Conservation (phyloP, 2,329 filamentous ascomycete species). For the Colletotrichum sp. region DNA sequence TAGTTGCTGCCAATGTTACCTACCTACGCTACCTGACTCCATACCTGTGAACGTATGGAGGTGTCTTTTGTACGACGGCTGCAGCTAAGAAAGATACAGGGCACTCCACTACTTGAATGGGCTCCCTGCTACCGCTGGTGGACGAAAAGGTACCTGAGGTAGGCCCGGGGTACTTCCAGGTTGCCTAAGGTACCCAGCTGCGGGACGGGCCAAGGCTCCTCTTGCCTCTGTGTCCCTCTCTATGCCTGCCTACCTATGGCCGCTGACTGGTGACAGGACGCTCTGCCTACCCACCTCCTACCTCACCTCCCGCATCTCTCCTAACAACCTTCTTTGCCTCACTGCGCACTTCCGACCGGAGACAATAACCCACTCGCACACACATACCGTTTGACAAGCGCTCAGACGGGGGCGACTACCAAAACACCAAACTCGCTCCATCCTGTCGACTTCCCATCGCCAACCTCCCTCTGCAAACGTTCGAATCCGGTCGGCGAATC, state of each 20-base stretch:
- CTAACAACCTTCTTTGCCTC: constrained; percentile 7
- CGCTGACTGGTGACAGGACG: neutral
- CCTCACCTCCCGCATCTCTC: constrained; percentile 5
- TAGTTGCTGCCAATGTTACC: neutral
- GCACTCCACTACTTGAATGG: neutral
- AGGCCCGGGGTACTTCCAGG: neutral
- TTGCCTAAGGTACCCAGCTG: neutral
- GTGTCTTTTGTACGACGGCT: neutral
- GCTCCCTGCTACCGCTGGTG: neutral
- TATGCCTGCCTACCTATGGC: neutral
- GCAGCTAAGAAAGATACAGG: neutral
- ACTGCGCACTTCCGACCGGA: constrained; percentile 11
- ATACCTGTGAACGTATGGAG: neutral
- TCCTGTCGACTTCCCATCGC: constrained; percentile 6
- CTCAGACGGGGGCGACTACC: constrained; percentile 19
- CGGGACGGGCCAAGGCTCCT: neutral
- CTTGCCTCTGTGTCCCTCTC: neutral
- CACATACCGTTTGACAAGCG: constrained; percentile 22
- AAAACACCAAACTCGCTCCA: constrained; percentile 16
- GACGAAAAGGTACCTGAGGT: neutral
- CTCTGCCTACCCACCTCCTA: neutral
- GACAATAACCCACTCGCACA: constrained; percentile 11
- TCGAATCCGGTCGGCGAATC: neutral
- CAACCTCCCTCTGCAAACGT: neutral
- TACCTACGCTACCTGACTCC: neutral